Evolutionary conservation across 345 rosid species (phyloP).

Genomic region (Carallia pectinifolia): DNA sequence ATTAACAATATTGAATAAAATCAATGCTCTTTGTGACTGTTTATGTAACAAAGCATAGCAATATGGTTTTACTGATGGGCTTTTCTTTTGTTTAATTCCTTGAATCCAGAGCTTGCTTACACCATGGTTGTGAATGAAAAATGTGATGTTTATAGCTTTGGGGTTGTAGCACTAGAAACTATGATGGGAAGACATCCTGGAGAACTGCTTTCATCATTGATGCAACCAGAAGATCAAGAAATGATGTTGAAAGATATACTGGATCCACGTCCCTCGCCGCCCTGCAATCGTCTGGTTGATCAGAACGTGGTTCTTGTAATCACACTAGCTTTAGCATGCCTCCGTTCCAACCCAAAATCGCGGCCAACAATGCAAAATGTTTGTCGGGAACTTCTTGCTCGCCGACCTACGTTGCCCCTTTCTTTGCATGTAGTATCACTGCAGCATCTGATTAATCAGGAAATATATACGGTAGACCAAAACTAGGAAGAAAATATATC

Average conservation of each 20-base stretch:
- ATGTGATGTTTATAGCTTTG: conserved; percentile 1
- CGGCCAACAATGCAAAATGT: background rate
- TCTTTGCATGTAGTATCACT: background rate
- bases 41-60: no score
- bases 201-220: background rate
- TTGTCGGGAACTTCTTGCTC: background rate
- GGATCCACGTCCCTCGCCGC: background rate
- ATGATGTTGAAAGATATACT: background rate
- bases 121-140: background rate
- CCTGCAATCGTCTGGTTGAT: background rate
- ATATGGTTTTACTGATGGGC: background rate
- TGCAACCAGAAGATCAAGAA: background rate
- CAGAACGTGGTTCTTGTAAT: background rate
- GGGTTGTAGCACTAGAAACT: background rate
- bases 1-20: no score
- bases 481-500: background rate
- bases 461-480: background rate
- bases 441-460: background rate
- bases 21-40: no score
- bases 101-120: background rate
- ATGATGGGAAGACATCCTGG: background rate
- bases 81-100: background rate
- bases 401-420: background rate
- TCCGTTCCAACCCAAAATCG: background rate
- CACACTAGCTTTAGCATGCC: background rate